Evolutionary conservation across 2,329 filamentous ascomycete species (phyloP), one percentile per base, ranked within the genome.

Genomic region (Aspergillus japonicus): DNA sequence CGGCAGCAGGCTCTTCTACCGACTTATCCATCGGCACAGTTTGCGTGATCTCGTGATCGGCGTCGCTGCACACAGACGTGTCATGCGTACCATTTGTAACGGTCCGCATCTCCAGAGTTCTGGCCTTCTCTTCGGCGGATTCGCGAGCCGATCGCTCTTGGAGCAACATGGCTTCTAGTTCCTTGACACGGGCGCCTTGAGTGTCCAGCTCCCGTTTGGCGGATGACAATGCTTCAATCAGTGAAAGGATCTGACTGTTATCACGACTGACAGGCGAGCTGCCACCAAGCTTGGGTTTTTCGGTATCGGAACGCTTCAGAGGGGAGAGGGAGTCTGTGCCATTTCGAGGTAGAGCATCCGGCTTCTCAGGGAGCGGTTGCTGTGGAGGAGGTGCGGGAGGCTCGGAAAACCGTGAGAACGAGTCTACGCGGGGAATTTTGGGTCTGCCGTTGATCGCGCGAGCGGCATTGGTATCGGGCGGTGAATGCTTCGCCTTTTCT

Each of bases 381-480:
- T 96, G 92, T 29, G 94, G 94, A 26, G 94, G 94, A 7, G 94
- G 94, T 23, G 93, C 94, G 4, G 94, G 94, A 54, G 94, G 94
- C 59, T 97, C 93, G 1, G 91, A 95, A 73, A 97, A 98, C 55
- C 92, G 86, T 4, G 90, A 86, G 69, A 95, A 94, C 47, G 88
- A 81, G 70, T 96, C 92, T 21, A 87, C 78, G 65, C 91, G 89
- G 50, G 81, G 76, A 59, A 78, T 74, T 64, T 80, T 78, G 8
- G 75, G 74, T 33, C 75, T 73, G 51, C 78, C 79, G 61, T 81
- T 82, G n/a, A 78, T 65, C 61, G 79, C 78, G 49, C 72, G 74
- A 54, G 68, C 78, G 76, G 62, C 78, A 74, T 65, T 80, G 54
- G 60, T 74, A 53, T 78, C 78, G 64, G 67, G 80, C 67, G 77